These are phyloP conservation scores for Leavenworthia alabamica DNA, from an alignment of 345 rosid species.

Conservation along the genomic window DNA sequence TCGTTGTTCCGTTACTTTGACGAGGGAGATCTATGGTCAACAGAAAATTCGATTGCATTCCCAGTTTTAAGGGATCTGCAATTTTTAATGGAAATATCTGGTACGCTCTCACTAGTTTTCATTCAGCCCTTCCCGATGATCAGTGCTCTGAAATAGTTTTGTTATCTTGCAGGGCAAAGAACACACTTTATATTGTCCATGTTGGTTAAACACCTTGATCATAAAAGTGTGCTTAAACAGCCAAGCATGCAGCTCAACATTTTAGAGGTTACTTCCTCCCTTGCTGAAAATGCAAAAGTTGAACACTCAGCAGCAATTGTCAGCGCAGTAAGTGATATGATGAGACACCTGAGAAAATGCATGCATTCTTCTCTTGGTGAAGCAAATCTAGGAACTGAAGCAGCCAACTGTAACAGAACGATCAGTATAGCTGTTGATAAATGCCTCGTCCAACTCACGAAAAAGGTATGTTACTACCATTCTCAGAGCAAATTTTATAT, in stretches of 20 bases:
- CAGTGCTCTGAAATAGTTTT: slow-evolving; percentile 16
- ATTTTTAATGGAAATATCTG: slow-evolving; percentile 69
- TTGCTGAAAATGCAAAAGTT: slow-evolving; percentile 59
- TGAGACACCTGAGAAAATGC: slow-evolving; percentile 88
- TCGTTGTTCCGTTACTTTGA: slow-evolving; percentile 88
- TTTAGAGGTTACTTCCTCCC: slow-evolving; percentile 63
- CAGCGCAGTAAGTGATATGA: slow-evolving; percentile 70
- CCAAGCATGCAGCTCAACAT: slow-evolving; percentile 75
- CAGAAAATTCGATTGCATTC: slow-evolving; percentile 65
- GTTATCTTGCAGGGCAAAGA: slow-evolving; percentile 59
- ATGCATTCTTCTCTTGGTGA: slow-evolving; percentile 78
- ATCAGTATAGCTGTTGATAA: slow-evolving; percentile 70
- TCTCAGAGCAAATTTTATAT: neutral
- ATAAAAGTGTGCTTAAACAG: slow-evolving; percentile 74
- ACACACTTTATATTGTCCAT: slow-evolving; percentile 77
- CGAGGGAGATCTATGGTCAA: slow-evolving; percentile 65
- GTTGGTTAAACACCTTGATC: slow-evolving; percentile 93
- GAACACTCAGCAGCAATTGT: slow-evolving; percentile 71
- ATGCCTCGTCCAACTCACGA: slow-evolving; percentile 66
- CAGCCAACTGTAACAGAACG: slow-evolving; percentile 50
- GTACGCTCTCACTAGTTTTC: slow-evolving; percentile 31
- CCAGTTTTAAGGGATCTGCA: slow-evolving; percentile 87
- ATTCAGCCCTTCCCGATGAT: neutral
- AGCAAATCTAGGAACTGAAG: slow-evolving; percentile 51
- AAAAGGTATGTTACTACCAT: slow-evolving; percentile 45